Evolutionary conservation across 331 rosid genomes (phyloP), one percentile per base, ranked within the genome.

Genomic region (Quercus lobata): DNA sequence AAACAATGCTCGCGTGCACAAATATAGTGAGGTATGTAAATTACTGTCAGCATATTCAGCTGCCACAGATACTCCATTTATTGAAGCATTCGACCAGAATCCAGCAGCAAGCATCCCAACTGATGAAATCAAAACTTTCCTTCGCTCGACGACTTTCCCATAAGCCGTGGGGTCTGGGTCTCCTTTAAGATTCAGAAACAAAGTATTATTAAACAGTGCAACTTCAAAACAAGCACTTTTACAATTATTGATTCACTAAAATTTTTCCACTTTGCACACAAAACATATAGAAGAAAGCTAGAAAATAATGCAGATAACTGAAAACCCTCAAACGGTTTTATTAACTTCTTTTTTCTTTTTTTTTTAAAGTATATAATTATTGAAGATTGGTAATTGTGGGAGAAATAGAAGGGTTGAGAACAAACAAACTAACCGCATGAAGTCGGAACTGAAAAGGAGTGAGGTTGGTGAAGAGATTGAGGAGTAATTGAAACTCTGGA

Each of bases 1-100:
- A 27, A 72, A 22, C 46, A 57, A 35, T 41, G 49, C 11, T 1
- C n/a, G 35, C n/a, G 24, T 60, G 55, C 35, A 52, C 56, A 18
- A 24, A 72, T 21, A 24, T 69, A 49, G 29, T 5, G 16, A 30
- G 35, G 52, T 37, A 19, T 27, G 75, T n/a, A 53, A 83, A 83
- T 79, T 86, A 95, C 98, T 92, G 78, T 95, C 98, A 24, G 97
- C 82, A 81, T 78, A 94, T 80, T 94, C 85, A 86, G 90, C 55
- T 6, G 97, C 97, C 27, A 81, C 30, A 25, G 87, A 82, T 1
- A 69, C 18, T 78, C 73, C 75, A 17, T 55, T 66, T 6, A 32
- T 72, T 22, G 87, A 78, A 78, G 69, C 83, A 73, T 25, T 83
- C 79, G 83, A 85, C 44, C 87, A 77, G 14, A 84, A 78, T 73